Evolutionary conservation across 805 yeast species (phyloP).

Genomic region (Osmozyma mogii): DNA sequence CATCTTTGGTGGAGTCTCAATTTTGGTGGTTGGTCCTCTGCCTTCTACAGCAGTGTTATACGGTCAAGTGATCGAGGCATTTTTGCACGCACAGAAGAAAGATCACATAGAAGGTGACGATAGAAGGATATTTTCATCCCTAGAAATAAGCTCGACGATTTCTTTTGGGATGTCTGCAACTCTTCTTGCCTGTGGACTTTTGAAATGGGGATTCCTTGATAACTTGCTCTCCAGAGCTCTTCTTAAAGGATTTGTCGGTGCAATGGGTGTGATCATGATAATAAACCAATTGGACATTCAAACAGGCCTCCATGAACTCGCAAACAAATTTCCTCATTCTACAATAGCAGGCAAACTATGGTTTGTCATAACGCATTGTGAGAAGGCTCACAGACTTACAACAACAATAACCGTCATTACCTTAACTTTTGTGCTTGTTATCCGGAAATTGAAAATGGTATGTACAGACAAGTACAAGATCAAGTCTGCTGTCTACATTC

Average conservation of each 20-base stretch:
- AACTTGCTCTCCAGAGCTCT: slow-evolving; percentile 71
- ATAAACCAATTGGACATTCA: slow-evolving; percentile 45
- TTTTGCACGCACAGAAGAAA: slow-evolving; percentile 13
- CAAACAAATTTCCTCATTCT: slow-evolving; percentile 14
- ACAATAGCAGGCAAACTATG: slow-evolving; percentile 8
- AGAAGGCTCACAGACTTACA: not conserved
- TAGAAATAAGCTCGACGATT: slow-evolving; percentile 15
- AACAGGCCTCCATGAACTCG: slow-evolving; percentile 21
- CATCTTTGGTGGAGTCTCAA: slow-evolving; percentile 77
- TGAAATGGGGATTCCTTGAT: slow-evolving; percentile 82
- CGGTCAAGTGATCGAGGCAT: slow-evolving; percentile 61
- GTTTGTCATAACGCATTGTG: not conserved
- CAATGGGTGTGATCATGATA: slow-evolving; percentile 79
- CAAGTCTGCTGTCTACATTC: slow-evolving; percentile 19
- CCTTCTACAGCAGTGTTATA: slow-evolving; percentile 78
- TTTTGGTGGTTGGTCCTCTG: slow-evolving; percentile 87
- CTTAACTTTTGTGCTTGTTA: slow-evolving; percentile 8
- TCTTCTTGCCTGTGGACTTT: slow-evolving; percentile 63
- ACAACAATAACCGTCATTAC: slow-evolving; percentile 16
- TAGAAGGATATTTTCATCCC: slow-evolving; percentile 8
- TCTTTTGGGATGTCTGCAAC: slow-evolving; percentile 28
- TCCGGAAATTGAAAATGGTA: slow-evolving; percentile 3
- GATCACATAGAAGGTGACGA: no score
- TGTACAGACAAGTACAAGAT: slow-evolving; percentile 11
- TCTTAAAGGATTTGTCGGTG: slow-evolving; percentile 75